These are phyloP conservation scores for Hypsizygus marmoreus DNA, from an alignment of 768 basidiomycete genomes.

Conservation along the genomic window DNA sequence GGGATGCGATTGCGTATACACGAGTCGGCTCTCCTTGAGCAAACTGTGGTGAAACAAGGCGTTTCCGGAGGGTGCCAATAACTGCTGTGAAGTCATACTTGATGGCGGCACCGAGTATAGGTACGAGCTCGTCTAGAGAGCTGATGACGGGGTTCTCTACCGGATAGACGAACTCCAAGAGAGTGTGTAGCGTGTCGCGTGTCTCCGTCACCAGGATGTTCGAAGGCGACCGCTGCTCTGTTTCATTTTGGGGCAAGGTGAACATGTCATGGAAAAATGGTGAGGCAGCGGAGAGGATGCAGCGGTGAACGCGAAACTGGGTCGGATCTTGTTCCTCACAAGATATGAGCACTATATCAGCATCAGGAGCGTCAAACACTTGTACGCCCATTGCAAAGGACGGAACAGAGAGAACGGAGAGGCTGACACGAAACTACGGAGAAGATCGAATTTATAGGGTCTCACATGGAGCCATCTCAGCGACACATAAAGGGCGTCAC, in stretches of 20 bases:
- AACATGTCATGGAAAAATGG: constrained; percentile 74
- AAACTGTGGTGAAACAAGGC: constrained; percentile 53
- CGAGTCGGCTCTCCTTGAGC: constrained; percentile 51
- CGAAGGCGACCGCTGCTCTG: constrained; percentile 30
- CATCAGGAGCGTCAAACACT: constrained; percentile 46
- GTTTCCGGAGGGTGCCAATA: constrained; percentile 47
- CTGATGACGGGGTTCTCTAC: constrained; percentile 52
- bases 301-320: constrained; percentile 63
- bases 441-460: constrained; percentile 10
- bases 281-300: constrained; percentile 63
- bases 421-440: constrained; percentile 2
- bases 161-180: constrained; percentile 67
- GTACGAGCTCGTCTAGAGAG: constrained; percentile 54
- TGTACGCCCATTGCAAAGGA: constrained; percentile 20
- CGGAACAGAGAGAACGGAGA: constrained; percentile 9
- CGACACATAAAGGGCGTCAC: constrained; percentile 5
- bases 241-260: constrained; percentile 52
- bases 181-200: constrained; percentile 40
- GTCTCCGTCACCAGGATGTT: constrained; percentile 60
- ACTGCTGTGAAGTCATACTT: constrained; percentile 65
- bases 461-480: constrained; percentile 1
- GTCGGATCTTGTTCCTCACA: constrained; percentile 32
- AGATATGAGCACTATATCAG: constrained; percentile 57
- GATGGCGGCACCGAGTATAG: constrained; percentile 51
- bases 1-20: constrained; percentile 72